phyloP scores from a whole-genome alignment of 306 rosid genomes.

The Quercus engelmannii region DNA sequence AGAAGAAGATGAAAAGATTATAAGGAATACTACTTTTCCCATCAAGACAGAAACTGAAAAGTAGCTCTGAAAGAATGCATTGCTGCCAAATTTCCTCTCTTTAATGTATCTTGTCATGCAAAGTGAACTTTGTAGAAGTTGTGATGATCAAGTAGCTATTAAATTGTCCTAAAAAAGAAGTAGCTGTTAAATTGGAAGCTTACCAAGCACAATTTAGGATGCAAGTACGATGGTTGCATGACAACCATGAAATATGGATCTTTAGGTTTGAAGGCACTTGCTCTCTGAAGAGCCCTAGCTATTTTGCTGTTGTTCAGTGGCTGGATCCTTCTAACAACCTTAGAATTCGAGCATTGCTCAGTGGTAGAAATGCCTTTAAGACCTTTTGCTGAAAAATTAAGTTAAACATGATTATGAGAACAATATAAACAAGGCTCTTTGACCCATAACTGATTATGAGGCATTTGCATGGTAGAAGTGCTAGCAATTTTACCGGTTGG shows the following conservation, averaged over 20 bases:
- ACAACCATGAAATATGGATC: constrained; percentile 15
- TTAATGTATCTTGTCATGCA: not conserved
- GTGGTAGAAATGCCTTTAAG: not conserved
- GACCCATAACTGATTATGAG: not conserved
- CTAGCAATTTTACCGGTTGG: not conserved
- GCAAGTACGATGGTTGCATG: not conserved
- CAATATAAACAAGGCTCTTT: not conserved
- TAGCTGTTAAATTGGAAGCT: not conserved
- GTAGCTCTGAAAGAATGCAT: not conserved
- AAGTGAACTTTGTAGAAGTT: not conserved
- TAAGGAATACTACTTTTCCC: no score
- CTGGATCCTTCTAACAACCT: no score
- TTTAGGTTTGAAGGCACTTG: constrained; percentile 7
- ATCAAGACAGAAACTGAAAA: not conserved
- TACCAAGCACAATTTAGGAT: not conserved
- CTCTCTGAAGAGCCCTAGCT: not conserved
- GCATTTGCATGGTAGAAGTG: no score
- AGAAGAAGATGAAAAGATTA: not conserved
- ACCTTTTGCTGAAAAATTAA: not conserved
- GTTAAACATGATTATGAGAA: not conserved
- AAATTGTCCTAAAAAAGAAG: no score
- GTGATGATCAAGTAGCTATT: not conserved
- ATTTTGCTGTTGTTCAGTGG: not conserved
- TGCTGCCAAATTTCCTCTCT: not conserved
- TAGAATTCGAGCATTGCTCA: not conserved